Percentiles rank a stretch among this genome's conserved stretches.
Conservation (phyloP, 495 filamentous ascomycete genomes). For the Chaetomidium leptoderma region DNA sequence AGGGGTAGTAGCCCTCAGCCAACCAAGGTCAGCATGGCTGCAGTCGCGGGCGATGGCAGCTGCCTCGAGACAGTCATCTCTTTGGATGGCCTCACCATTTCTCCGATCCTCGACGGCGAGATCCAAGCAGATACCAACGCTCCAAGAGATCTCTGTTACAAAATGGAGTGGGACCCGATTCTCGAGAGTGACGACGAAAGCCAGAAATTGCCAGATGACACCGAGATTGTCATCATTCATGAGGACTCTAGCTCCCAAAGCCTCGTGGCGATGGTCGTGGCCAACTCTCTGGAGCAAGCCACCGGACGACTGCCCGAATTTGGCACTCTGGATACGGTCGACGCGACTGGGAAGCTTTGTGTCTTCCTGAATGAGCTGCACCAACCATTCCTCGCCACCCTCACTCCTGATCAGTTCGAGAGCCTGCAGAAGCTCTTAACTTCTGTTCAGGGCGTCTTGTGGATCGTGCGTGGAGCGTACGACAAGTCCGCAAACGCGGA, state of each 20-base stretch:
- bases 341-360: slow-evolving; percentile 35
- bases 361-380: slow-evolving; percentile 45
- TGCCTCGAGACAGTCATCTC: slow-evolving; percentile 36
- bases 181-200: slow-evolving; percentile 25
- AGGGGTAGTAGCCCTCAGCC: slow-evolving; percentile 30
- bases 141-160: slow-evolving; percentile 46
- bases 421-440: slow-evolving; percentile 39
- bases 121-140: slow-evolving; percentile 24
- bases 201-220: slow-evolving; percentile 21
- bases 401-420: slow-evolving; percentile 35
- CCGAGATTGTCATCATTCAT: slow-evolving; percentile 44
- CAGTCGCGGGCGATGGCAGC: slow-evolving; percentile 21
- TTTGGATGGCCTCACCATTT: slow-evolving; percentile 37
- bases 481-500: slow-evolving; percentile 42
- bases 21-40: slow-evolving; percentile 36
- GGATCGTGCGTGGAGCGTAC: slow-evolving; percentile 49
- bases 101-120: slow-evolving; percentile 40
- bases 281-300: slow-evolving; percentile 38
- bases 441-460: slow-evolving; percentile 41
- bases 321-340: slow-evolving; percentile 32
- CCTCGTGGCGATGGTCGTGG: slow-evolving; percentile 42
- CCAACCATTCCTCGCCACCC: slow-evolving; percentile 39
- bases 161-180: slow-evolving; percentile 51
- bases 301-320: slow-evolving; percentile 33
- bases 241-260: slow-evolving; percentile 43